Evolutionary conservation across 345 rosid species (phyloP).

Genomic region (Salix exigua): DNA sequence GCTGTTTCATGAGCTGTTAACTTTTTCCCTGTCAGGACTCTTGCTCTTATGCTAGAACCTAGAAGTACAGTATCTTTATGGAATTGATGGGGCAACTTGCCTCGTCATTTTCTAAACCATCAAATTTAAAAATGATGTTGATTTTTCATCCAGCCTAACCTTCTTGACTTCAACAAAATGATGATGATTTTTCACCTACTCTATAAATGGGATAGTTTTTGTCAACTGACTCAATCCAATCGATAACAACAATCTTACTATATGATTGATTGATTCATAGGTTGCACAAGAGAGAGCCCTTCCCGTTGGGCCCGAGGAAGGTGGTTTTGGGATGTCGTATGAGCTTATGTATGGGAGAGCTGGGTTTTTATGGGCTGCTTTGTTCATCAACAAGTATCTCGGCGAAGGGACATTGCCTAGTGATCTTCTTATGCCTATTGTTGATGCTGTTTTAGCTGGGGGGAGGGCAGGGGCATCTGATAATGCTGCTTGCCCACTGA

Average conservation of each 20-base stretch:
- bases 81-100: background rate
- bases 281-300: conserved; percentile 80
- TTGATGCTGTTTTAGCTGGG: conserved; percentile 74
- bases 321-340: conserved; percentile 94
- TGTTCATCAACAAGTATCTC: conserved; percentile 67
- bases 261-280: conserved; percentile 26
- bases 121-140: background rate
- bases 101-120: background rate
- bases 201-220: background rate
- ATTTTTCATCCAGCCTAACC: background rate
- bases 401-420: conserved; percentile 48
- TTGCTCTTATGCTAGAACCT: background rate
- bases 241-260: background rate
- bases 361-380: conserved; percentile 85
- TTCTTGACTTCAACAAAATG: background rate
- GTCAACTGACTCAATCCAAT: background rate
- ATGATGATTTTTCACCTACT: no score
- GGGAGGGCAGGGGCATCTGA: conserved; percentile 87
- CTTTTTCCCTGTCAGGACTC: background rate
- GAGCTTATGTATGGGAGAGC: conserved; percentile 91
- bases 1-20: background rate
- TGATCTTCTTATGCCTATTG: conserved; percentile 56
- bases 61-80: background rate
- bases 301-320: conserved; percentile 85
- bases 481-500: conserved; percentile 62